phyloP scores from a whole-genome alignment of 176 grass and related monocot species.

The Echinochloa phyllopogon region DNA sequence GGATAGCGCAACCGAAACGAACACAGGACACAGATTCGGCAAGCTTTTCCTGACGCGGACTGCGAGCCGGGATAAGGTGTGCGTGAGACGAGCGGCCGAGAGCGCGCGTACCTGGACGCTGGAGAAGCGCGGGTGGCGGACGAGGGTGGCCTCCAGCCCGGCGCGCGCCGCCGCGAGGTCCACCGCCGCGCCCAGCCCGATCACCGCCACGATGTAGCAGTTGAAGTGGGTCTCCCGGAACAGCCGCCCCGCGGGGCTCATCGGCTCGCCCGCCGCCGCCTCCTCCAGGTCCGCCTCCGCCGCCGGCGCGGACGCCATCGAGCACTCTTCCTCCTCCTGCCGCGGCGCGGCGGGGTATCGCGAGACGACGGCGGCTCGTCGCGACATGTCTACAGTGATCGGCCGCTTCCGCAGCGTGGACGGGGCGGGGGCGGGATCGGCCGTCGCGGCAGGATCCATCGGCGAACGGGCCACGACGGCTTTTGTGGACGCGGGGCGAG shows the following conservation, averaged over 20 bases:
- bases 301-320: background rate
- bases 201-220: conserved; percentile 78
- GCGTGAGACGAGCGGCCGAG: too few relatives aligned
- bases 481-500: background rate
- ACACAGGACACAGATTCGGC: background rate
- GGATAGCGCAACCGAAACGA: background rate
- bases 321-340: background rate
- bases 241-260: conserved; percentile 85
- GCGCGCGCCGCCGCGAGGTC: conserved; percentile 49
- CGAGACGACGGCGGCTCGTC: background rate
- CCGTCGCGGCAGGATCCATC: conserved; percentile 45
- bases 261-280: conserved; percentile 36
- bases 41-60: too few relatives aligned
- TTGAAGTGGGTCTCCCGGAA: conserved; percentile 76
- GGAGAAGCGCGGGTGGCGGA: conserved; percentile 80
- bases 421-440: background rate
- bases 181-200: conserved; percentile 52
- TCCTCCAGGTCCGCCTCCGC: conserved; percentile 24
- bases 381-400: conserved; percentile 32
- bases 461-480: background rate
- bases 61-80: too few relatives aligned
- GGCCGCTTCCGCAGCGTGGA: conserved; percentile 42
- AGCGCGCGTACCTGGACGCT: conserved; percentile 69
- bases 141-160: conserved; percentile 68
- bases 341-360: background rate